These are phyloP conservation scores for Waltergamsia citrina DNA, from an alignment of 2,329 filamentous ascomycete species.

Conservation along the genomic window DNA sequence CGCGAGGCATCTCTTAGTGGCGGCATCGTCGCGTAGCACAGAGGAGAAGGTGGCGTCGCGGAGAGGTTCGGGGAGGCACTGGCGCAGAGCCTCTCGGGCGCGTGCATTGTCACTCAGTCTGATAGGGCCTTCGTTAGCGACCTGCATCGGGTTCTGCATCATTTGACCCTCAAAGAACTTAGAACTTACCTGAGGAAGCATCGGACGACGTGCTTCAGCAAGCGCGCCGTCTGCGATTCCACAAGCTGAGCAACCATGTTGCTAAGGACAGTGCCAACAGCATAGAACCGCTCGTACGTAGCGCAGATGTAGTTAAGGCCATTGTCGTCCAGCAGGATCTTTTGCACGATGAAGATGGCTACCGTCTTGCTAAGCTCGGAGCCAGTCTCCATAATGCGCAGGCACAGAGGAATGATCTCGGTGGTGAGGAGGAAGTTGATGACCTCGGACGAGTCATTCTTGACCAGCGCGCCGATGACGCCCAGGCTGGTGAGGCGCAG, in stretches of 20 bases:
- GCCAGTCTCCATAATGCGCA: constrained; percentile 98
- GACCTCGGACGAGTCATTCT: constrained; percentile 97
- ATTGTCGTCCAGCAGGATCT: constrained; percentile 94
- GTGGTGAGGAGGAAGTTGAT: constrained; percentile 98
- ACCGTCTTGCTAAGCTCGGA: constrained; percentile 98
- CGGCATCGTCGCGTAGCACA: constrained; percentile 91
- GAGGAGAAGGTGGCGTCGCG: constrained; percentile 95
- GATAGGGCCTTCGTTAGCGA: too few species aligned
- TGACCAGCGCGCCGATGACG: constrained; percentile 93
- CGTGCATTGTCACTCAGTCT: constrained; percentile 94
- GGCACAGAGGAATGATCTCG: constrained; percentile 94
- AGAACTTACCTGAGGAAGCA: constrained; percentile 80
- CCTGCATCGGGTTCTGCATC: background rate
- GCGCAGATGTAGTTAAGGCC: constrained; percentile 97
- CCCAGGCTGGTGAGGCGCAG: constrained; percentile 90
- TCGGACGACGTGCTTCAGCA: constrained; percentile 94
- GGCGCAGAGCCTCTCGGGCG: constrained; percentile 85
- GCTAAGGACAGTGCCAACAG: constrained; percentile 91
- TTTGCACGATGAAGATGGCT: constrained; percentile 98
- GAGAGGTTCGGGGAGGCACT: constrained; percentile 97
- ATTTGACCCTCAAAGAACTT: background rate
- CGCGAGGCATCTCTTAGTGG: constrained; percentile 94
- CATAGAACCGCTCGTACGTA: constrained; percentile 97
- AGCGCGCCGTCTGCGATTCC: constrained; percentile 89
- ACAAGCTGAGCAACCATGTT: constrained; percentile 99